Evolutionary conservation across 2,329 filamentous ascomycete species (phyloP), one percentile per base, ranked within the genome.

Genomic region (Chalaropsis thielavioides): DNA sequence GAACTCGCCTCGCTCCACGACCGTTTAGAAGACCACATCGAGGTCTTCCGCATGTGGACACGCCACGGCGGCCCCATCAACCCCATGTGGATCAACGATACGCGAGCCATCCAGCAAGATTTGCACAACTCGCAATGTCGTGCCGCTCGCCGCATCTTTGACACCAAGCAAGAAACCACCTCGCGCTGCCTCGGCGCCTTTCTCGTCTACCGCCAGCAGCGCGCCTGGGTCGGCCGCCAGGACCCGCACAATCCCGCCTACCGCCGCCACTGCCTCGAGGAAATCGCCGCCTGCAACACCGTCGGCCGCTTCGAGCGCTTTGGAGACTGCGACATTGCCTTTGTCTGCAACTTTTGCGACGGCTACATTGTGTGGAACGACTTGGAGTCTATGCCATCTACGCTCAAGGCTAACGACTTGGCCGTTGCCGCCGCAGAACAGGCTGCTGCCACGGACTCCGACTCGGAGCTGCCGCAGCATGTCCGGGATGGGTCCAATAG

Each of bases 271-370:
- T 75, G 76, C 60, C 71, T 79, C 17, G 79, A 82, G 66, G 81
- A 81, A 71, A 73, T 83, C 4, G 74, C 74, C 38, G 73, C 75
- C 27, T 84, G 81, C 72, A 81, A 81, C 69, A 71, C 72, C 3
- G 75, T 81, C 1, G 82, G 82, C n/a, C 74, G 76, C 35, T 84
- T 84, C 67, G 79, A 83, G 72, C 77, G 81, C 15, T 79, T 83
- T 63, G 80, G 77, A 51, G 78, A 82, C 40, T 71, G 72, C 46
- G 81, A 83, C 67, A 76, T 83, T 60, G 81, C 79, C 7, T 84
- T 84, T 69, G 75, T 83, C 7, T 85, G 82, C 73, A 81, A 85
- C 72, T 84, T 80, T 70, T 84, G 82, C 73, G 81, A 84, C 70
- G 82, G 82, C 1, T 81, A 81, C 70, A 73, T 84, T 27, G 73